These are phyloP conservation scores for Smallanthus sonchifolius DNA, from an alignment of 129 eudicot genomes.

Conservation along the genomic window DNA sequence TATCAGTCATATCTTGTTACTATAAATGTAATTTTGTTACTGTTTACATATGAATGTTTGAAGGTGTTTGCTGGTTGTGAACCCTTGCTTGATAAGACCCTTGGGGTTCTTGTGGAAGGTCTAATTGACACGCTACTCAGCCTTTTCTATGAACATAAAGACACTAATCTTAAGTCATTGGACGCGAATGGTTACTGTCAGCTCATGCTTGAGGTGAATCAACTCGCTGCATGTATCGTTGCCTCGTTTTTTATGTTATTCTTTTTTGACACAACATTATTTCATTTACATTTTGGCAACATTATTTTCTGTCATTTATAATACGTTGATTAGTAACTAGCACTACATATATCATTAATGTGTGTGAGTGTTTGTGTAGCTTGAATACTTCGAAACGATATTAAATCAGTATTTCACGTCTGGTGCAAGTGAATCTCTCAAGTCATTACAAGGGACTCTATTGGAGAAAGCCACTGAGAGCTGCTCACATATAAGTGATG, in stretches of 20 bases:
- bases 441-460: conserved; percentile 76
- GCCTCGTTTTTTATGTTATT: background rate
- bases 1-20: background rate
- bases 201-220: conserved; percentile 88
- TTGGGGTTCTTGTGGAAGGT: conserved; percentile 94
- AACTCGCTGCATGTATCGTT: background rate
- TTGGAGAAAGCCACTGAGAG: conserved; percentile 82
- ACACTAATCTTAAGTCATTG: conserved; percentile 55
- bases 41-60: background rate
- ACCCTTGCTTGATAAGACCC: conserved; percentile 82
- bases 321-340: background rate
- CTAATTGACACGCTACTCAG: conserved; percentile 72
- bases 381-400: conserved; percentile 92
- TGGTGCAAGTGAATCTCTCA: conserved; percentile 84
- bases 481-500: conserved; percentile 46
- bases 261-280: background rate
- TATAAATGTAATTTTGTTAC: background rate
- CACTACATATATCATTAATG: background rate
- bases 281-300: background rate
- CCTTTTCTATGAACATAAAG: conserved; percentile 68
- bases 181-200: conserved; percentile 94
- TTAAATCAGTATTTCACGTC: conserved; percentile 75
- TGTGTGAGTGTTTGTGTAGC: conserved; percentile 41
- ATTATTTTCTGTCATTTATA: background rate
- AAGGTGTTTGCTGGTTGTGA: conserved; percentile 92